Conservation (phyloP, 805 yeast genomes). For the Candida piceae region DNA sequence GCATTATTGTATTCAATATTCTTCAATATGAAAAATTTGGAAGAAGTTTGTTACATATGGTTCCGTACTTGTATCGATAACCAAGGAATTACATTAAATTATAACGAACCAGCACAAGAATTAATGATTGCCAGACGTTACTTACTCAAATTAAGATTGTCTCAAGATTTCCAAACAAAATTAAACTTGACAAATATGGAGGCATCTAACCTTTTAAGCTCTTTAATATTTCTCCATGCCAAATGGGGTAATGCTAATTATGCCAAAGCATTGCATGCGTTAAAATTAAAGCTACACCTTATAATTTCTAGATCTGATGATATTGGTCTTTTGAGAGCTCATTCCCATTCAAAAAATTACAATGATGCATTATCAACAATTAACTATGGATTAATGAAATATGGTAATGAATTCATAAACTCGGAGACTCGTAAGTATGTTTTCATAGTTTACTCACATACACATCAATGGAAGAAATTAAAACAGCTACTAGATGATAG, state of each 20-base stretch:
- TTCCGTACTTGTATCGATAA: background rate
- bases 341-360: constrained; percentile 7
- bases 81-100: background rate
- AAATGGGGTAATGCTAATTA: constrained; percentile 19
- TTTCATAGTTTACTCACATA: constrained; percentile 16
- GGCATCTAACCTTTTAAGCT: constrained; percentile 11
- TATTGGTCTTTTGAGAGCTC: constrained; percentile 16
- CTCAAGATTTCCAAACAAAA: constrained; percentile 8
- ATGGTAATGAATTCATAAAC: constrained; percentile 9
- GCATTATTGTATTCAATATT: background rate
- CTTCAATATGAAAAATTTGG: background rate
- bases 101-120: constrained; percentile 7
- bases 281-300: constrained; percentile 9
- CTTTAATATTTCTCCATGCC: constrained; percentile 16
- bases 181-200: constrained; percentile 5
- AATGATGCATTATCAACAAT: constrained; percentile 11
- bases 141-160: constrained; percentile 1
- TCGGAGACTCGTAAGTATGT: constrained; percentile 13
- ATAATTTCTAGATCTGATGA: constrained; percentile 12
- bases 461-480: constrained; percentile 43
- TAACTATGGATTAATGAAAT: constrained; percentile 1
- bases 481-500: constrained; percentile 53
- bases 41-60: background rate
- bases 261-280: constrained; percentile 7
- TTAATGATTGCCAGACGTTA: background rate